Percentiles rank a stretch among this genome's conserved stretches.
phyloP scores from a whole-genome alignment of 2,329 filamentous ascomycete species.

The Ceratocystis albifundus region DNA sequence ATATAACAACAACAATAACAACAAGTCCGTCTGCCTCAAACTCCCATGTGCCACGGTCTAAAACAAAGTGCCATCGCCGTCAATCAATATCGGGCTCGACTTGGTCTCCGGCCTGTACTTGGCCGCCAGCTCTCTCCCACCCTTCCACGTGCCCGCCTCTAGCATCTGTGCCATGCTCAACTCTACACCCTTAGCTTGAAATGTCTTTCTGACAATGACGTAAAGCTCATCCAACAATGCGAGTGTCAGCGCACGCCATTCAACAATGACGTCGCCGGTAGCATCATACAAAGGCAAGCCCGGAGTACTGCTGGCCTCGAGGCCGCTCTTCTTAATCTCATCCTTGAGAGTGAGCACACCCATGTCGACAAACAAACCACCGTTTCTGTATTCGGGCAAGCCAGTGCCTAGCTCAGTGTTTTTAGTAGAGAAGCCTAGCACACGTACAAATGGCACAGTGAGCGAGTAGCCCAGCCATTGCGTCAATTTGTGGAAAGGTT shows the following conservation, averaged over 20 bases:
- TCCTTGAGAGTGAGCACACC: slow-evolving; percentile 42
- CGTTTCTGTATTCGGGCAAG: slow-evolving; percentile 61
- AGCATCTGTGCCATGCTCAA: slow-evolving; percentile 41
- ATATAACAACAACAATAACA: no score
- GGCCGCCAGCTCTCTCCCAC: slow-evolving; percentile 69
- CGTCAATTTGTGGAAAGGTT: slow-evolving; percentile 51
- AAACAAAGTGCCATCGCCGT: slow-evolving; percentile 72
- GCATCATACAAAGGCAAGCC: slow-evolving; percentile 41
- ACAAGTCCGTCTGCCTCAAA: no score
- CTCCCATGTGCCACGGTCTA: slow-evolving; percentile 38
- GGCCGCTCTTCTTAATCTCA: slow-evolving; percentile 34
- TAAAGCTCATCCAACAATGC: slow-evolving; percentile 44
- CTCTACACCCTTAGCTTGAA: slow-evolving; percentile 30
- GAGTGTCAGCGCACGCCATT: slow-evolving; percentile 50
- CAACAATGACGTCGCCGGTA: slow-evolving; percentile 46
- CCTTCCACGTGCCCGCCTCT: slow-evolving; percentile 47
- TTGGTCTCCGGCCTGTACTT: slow-evolving; percentile 67
- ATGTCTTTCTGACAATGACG: slow-evolving; percentile 32
- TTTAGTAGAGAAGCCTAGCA: slow-evolving; percentile 41
- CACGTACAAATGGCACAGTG: slow-evolving; percentile 50
- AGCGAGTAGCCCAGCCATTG: slow-evolving; percentile 65
- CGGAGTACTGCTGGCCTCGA: slow-evolving; percentile 30
- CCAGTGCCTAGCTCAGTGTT: slow-evolving; percentile 50
- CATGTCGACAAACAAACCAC: slow-evolving; percentile 54
- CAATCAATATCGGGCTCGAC: slow-evolving; percentile 71